Conservation (phyloP, 208 protist genomes). For the Trypanosoma vivax region DNA sequence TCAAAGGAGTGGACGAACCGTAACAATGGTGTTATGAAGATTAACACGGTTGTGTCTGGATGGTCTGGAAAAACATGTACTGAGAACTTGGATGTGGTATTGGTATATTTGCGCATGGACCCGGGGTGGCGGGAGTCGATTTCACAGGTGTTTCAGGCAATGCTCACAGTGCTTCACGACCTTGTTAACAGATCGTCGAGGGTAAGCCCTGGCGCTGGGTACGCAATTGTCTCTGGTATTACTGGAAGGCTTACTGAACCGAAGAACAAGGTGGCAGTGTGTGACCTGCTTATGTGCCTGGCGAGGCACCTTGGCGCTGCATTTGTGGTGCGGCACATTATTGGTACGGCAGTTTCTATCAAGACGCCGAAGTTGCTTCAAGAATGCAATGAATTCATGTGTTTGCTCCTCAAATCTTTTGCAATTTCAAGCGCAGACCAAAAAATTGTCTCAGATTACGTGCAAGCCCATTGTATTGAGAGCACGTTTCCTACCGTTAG, state of each 20-base stretch:
- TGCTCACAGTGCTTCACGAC: constrained; percentile 34
- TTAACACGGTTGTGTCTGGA: constrained; percentile 32
- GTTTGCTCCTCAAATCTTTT: constrained; percentile 24
- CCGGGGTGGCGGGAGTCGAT: constrained; percentile 70
- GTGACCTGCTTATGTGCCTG: constrained; percentile 37
- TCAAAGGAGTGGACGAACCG: constrained; percentile 74
- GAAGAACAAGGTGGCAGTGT: constrained; percentile 53
- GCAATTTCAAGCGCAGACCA: constrained; percentile 25
- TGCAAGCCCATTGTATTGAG: constrained; percentile 55
- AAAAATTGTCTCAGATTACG: constrained; percentile 51
- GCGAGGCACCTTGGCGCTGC: constrained; percentile 32
- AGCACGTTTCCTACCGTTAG: constrained; percentile 33
- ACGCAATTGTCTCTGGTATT: constrained; percentile 61
- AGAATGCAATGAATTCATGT: constrained; percentile 68
- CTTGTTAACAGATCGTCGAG: constrained; percentile 25
- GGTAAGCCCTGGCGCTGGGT: constrained; percentile 45
- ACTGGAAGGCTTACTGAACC: constrained; percentile 55
- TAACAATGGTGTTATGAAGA: constrained; percentile 52
- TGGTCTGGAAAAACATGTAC: constrained; percentile 50
- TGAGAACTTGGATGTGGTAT: constrained; percentile 35
- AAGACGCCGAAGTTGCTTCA: constrained; percentile 70
- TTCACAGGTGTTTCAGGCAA: constrained; percentile 64
- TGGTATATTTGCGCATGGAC: constrained; percentile 63
- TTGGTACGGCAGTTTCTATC: constrained; percentile 26
- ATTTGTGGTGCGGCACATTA: constrained; percentile 73